These are phyloP conservation scores for Metarhizium guizhouense DNA, from an alignment of 2,329 filamentous ascomycete genomes.

Conservation along the genomic window DNA sequence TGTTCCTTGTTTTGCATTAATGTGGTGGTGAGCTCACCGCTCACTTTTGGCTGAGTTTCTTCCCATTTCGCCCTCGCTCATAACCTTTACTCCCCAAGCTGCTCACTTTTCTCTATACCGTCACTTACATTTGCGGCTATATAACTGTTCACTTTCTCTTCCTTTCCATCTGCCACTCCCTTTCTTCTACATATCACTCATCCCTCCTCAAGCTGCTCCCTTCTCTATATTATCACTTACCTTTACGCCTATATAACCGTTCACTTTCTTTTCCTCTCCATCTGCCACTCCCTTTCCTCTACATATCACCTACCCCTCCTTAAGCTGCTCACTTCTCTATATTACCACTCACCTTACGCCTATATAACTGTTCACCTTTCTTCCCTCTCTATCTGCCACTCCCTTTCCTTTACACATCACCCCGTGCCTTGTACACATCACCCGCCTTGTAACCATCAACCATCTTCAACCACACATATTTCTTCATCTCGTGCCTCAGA, in stretches of 20 bases:
- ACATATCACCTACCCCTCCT: slow-evolving; percentile 2
- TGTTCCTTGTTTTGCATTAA: slow-evolving; percentile 1
- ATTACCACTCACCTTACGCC: too few relatives aligned
- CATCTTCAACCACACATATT: too few relatives aligned
- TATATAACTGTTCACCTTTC: too few relatives aligned
- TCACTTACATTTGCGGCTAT: too few relatives aligned
- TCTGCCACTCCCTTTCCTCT: neutral
- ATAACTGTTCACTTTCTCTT: too few relatives aligned
- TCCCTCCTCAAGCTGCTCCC: neutral
- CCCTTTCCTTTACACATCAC: neutral
- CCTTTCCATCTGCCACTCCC: neutral
- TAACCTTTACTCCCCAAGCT: neutral
- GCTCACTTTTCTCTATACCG: neutral
- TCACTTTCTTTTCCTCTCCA: too few relatives aligned
- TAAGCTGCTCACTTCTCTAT: too few relatives aligned
- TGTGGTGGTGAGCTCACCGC: neutral
- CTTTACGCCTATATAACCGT: too few relatives aligned
- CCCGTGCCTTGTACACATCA: neutral
- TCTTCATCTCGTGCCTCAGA: neutral
- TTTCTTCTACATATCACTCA: neutral
- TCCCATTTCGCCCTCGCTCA: neutral
- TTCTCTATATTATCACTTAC: too few relatives aligned
- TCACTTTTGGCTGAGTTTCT: neutral
- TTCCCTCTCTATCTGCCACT: too few relatives aligned
- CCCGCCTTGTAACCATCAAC: too few relatives aligned